Conservation (phyloP, 768 basidiomycete species). For the Candolleomyces aberdarensis region DNA sequence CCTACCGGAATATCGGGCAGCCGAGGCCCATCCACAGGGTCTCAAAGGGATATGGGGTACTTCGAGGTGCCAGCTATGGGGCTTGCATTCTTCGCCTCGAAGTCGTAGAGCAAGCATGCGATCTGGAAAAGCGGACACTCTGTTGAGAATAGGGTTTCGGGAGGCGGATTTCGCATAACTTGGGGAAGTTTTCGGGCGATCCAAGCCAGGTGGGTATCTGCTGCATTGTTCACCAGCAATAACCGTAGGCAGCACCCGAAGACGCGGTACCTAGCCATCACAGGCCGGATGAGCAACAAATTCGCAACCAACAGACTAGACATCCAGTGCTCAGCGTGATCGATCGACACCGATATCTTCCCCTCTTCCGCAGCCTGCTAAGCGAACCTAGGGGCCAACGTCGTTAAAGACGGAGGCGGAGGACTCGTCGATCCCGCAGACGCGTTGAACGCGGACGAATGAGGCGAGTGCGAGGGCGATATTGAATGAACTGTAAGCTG, state of each 20-base stretch:
- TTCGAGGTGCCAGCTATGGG: conserved; percentile 68
- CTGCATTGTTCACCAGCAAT: conserved; percentile 76
- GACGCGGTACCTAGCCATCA: conserved; percentile 44
- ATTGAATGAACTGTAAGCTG: too few species aligned
- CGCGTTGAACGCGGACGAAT: conserved; percentile 41
- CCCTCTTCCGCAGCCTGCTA: too few species aligned
- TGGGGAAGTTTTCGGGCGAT: conserved; percentile 31
- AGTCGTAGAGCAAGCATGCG: too few species aligned
- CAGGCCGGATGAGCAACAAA: not conserved
- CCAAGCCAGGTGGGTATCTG: conserved; percentile 87
- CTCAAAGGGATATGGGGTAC: conserved; percentile 75
- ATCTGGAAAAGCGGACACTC: too few species aligned
- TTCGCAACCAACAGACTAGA: not conserved
- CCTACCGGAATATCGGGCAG: conserved; percentile 77
- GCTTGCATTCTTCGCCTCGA: too few species aligned
- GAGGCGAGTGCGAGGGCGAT: too few species aligned
- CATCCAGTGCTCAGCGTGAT: too few species aligned
- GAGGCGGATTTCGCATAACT: conserved; percentile 36
- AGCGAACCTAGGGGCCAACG: conserved; percentile 14
- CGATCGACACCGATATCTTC: too few species aligned
- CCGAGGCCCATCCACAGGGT: conserved; percentile 71
- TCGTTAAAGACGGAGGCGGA: too few species aligned
- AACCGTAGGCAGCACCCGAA: conserved; percentile 63
- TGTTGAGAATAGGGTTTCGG: not conserved
- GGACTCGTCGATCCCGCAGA: too few species aligned